These are phyloP conservation scores for Hondaea fermentalgiana DNA, from an alignment of 108 stramenopile species.

Conservation along the genomic window DNA sequence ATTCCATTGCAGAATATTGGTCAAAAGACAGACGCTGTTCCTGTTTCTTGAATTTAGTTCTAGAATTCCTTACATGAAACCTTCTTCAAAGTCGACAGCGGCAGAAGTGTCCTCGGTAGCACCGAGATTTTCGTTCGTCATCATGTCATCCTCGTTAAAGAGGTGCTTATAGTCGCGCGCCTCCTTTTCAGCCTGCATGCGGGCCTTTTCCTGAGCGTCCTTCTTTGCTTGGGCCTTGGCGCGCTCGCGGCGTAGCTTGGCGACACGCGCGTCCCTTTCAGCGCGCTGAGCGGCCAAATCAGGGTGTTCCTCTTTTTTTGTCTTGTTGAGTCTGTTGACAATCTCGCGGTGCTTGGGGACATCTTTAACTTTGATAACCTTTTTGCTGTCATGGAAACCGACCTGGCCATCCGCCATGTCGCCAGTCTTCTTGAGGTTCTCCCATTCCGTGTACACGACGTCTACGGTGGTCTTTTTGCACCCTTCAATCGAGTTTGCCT, in stretches of 20 bases:
- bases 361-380: neutral
- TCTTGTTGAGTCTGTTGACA: constrained; percentile 38
- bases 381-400: constrained; percentile 47
- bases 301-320: constrained; percentile 41
- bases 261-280: constrained; percentile 5
- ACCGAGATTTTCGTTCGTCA: constrained; percentile 19
- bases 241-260: neutral
- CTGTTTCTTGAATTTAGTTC: too few species aligned
- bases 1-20: too few species aligned
- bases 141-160: constrained; percentile 20
- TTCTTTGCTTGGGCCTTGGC: neutral
- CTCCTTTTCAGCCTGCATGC: constrained; percentile 13
- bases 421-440: constrained; percentile 49
- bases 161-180: constrained; percentile 32
- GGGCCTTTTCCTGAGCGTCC: constrained; percentile 15
- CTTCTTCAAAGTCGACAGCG: constrained; percentile 31
- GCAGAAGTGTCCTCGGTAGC: neutral
- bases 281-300: constrained; percentile 32
- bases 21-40: too few species aligned
- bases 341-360: constrained; percentile 14
- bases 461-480: constrained; percentile 44
- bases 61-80: constrained; percentile 24
- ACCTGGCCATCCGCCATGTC: constrained; percentile 55
- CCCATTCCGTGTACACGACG: constrained; percentile 57
- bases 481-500: constrained; percentile 61